phyloP scores from a whole-genome alignment of 1,139 yeast genomes.

The Hansenula lynferdii region DNA sequence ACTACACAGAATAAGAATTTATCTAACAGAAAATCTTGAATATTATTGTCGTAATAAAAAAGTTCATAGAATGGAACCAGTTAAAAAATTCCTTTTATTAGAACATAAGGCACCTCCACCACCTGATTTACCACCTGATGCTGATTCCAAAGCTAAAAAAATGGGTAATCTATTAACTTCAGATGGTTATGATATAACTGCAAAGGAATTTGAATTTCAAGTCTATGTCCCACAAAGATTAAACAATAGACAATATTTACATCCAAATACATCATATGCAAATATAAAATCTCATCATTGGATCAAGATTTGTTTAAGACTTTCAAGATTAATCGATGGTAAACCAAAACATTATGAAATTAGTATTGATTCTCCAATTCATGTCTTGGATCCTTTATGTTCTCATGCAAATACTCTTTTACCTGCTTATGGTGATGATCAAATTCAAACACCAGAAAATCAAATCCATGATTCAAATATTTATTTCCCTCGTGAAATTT shows the following conservation, averaged over 20 bases:
- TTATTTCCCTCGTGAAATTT: constrained; percentile 34
- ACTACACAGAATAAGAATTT: constrained; percentile 79
- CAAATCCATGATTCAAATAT: constrained; percentile 30
- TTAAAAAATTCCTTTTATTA: constrained; percentile 68
- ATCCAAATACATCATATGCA: constrained; percentile 77
- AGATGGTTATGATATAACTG: constrained; percentile 34
- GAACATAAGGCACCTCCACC: constrained; percentile 66
- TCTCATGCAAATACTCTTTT: constrained; percentile 71
- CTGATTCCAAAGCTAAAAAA: constrained; percentile 31
- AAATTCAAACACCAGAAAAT: constrained; percentile 3
- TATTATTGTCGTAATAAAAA: constrained; percentile 81
- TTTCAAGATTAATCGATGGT: constrained; percentile 56
- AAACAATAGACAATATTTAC: constrained; percentile 47
- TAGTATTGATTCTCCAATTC: constrained; percentile 87
- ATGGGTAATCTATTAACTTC: constrained; percentile 35
- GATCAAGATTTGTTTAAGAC: constrained; percentile 80
- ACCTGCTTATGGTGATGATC: constrained; percentile 34
- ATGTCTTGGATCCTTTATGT: constrained; percentile 51
- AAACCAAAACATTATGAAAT: constrained; percentile 87
- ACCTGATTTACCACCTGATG: constrained; percentile 25
- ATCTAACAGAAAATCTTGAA: constrained; percentile 83
- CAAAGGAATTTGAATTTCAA: constrained; percentile 76
- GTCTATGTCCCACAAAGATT: constrained; percentile 68
- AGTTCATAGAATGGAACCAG: constrained; percentile 90
- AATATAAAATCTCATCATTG: constrained; percentile 88